Conservation (phyloP, 345 rosid species). For the Eucalyptus pauciflora region DNA sequence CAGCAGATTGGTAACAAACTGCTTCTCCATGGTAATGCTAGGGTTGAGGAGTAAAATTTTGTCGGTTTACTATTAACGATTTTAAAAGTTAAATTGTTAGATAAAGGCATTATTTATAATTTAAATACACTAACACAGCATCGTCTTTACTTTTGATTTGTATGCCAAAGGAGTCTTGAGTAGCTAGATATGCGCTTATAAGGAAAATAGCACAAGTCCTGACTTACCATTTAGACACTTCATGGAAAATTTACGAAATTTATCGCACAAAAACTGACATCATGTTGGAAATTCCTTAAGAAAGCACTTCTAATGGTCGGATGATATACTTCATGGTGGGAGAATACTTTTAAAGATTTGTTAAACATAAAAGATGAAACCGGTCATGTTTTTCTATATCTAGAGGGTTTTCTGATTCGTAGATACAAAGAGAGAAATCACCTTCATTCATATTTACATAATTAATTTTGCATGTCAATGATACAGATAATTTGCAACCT, state of each 20-base stretch:
- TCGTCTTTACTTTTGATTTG: background rate
- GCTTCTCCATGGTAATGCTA: background rate
- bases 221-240: background rate
- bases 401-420: background rate
- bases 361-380: background rate
- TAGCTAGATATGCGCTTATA: background rate
- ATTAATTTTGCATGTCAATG: background rate
- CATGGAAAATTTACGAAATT: background rate
- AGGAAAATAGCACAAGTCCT: background rate
- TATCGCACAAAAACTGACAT: background rate
- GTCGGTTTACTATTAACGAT: background rate
- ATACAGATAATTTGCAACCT: background rate
- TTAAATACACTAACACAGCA: background rate
- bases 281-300: background rate
- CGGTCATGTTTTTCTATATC: background rate
- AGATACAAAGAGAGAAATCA: background rate
- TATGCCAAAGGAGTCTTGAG: background rate
- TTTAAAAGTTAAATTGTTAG: background rate
- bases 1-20: background rate
- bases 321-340: background rate
- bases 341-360: background rate
- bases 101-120: background rate
- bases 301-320: background rate
- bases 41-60: background rate
- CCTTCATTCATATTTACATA: background rate